Evolutionary conservation across 768 basidiomycete genomes (phyloP).

Genomic region (Phlebiopsis gigantea): DNA sequence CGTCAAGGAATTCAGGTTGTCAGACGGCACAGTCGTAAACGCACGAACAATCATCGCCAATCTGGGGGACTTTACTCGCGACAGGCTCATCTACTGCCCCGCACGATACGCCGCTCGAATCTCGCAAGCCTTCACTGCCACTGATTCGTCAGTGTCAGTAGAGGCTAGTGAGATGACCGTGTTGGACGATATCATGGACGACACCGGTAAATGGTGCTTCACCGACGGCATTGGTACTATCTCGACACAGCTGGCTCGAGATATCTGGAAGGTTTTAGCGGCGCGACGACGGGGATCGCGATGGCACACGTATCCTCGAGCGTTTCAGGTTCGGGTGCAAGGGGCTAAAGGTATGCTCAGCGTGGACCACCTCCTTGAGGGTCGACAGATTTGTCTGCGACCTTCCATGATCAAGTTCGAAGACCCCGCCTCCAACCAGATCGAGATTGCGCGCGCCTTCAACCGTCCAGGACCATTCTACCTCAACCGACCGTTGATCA

Average conservation of each 20-base stretch:
- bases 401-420: conserved; percentile 70
- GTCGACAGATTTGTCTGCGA: conserved; percentile 45
- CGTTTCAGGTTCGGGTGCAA: conserved; percentile 55
- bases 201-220: conserved; percentile 39
- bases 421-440: conserved; percentile 35
- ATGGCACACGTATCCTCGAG: conserved; percentile 34
- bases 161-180: conserved; percentile 33
- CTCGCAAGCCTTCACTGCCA: conserved; percentile 72
- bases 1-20: conserved; percentile 42
- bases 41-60: conserved; percentile 47
- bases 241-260: conserved; percentile 46
- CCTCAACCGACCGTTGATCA: conserved; percentile 61
- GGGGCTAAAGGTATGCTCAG: conserved; percentile 66
- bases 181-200: conserved; percentile 41
- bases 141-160: conserved; percentile 50
- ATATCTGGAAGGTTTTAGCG: conserved; percentile 39
- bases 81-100: conserved; percentile 52
- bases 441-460: conserved; percentile 66
- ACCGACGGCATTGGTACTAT: conserved; percentile 72
- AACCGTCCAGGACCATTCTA: conserved; percentile 53
- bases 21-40: conserved; percentile 21
- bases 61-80: conserved; percentile 50
- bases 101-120: conserved; percentile 69
- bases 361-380: conserved; percentile 48
- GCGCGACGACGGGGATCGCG: conserved; percentile 34